phyloP scores from a whole-genome alignment of 2,329 filamentous ascomycete species.

The Lomentospora prolificans region DNA sequence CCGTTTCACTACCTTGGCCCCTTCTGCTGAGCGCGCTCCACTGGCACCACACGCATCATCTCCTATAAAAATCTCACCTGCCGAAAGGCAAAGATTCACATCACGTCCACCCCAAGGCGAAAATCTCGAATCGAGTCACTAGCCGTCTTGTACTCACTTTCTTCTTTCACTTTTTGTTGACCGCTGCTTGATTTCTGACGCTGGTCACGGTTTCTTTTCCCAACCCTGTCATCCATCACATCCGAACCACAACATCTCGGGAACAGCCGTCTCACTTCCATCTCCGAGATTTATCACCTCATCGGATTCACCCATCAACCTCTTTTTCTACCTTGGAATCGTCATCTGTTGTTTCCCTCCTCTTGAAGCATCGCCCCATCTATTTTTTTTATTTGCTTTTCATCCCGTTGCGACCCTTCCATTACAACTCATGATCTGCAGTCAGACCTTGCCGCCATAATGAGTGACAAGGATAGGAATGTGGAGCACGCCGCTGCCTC shows the following conservation, averaged over 20 bases:
- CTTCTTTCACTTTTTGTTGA: background rate
- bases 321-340: background rate
- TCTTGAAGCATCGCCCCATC: background rate
- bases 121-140: background rate
- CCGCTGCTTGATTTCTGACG: background rate
- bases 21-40: background rate
- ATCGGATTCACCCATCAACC: background rate
- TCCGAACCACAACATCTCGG: background rate
- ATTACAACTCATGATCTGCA: slow-evolving; percentile 14
- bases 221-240: background rate
- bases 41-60: background rate
- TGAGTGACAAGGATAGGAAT: slow-evolving; percentile 25
- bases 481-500: slow-evolving; percentile 14
- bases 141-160: slow-evolving; percentile 1
- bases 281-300: background rate
- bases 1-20: background rate
- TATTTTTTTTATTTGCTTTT: background rate
- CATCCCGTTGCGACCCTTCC: background rate
- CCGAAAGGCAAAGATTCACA: background rate
- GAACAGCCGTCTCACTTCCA: background rate
- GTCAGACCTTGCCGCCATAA: slow-evolving; percentile 25
- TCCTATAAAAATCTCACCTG: slow-evolving; percentile 6
- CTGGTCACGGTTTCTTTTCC: background rate
- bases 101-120: background rate
- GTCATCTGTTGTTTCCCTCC: background rate